Conservation (phyloP, 2,329 filamentous ascomycete genomes). For the Ceratocystis cacaofunesta region DNA sequence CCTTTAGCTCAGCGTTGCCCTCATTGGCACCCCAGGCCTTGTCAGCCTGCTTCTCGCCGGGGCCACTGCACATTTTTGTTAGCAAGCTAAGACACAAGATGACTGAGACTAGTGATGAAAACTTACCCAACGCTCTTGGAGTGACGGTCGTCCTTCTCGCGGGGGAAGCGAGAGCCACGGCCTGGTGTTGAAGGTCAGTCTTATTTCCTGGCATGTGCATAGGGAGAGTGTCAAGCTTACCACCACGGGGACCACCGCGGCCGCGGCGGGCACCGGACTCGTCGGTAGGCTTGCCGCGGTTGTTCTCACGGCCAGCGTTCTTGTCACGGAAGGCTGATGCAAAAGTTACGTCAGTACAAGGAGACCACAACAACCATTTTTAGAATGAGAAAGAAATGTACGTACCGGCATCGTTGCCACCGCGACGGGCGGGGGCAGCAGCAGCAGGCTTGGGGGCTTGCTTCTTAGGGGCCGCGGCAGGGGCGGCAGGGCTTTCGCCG, state of each 20-base stretch:
- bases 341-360: too few species aligned
- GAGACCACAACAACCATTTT: too few species aligned
- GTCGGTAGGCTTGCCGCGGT: constrained; percentile 66
- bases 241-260: constrained; percentile 47
- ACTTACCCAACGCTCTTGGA: constrained; percentile 35
- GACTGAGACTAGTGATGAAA: not conserved
- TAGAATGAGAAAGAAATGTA: constrained; percentile 20
- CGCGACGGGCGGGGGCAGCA: constrained; percentile 53
- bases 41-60: constrained; percentile 65
- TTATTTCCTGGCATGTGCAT: not conserved
- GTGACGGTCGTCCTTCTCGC: constrained; percentile 43
- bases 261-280: constrained; percentile 43
- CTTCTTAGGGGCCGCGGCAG: constrained; percentile 67
- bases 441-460: constrained; percentile 64
- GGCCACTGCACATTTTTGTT: constrained; percentile 36
- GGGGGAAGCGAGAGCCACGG: constrained; percentile 38
- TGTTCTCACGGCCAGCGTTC: constrained; percentile 63
- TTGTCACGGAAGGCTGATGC: constrained; percentile 73
- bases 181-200: constrained; percentile 25
- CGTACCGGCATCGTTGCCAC: constrained; percentile 72
- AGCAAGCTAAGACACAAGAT: constrained; percentile 18
- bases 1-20: constrained; percentile 71
- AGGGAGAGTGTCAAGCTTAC: constrained; percentile 26
- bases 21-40: constrained; percentile 79
- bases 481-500: constrained; percentile 14